Conservation (phyloP, 1,139 yeast species). For the Debaryomycetaceae sp. region DNA sequence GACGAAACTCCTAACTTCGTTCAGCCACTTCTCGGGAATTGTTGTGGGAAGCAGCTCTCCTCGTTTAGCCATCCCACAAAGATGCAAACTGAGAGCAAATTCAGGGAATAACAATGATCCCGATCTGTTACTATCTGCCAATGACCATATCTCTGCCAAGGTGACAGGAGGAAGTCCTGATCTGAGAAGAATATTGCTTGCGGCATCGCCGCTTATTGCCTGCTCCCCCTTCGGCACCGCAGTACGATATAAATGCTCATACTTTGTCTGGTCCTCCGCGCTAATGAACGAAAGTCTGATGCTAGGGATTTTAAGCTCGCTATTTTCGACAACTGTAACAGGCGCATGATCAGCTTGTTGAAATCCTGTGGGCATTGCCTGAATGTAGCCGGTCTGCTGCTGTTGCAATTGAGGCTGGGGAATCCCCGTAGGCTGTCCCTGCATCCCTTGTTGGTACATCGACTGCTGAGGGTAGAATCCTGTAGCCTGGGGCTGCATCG, state of each 20-base stretch:
- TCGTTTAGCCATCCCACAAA: constrained; percentile 73
- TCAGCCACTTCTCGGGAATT: constrained; percentile 68
- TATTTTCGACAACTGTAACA: constrained; percentile 30
- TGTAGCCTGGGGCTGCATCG: constrained; percentile 17
- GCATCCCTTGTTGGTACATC: constrained; percentile 7
- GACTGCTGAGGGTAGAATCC: constrained; percentile 18
- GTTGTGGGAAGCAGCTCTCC: constrained; percentile 75
- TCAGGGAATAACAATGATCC: constrained; percentile 90
- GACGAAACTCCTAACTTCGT: constrained; percentile 83
- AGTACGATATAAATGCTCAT: constrained; percentile 75
- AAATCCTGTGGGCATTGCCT: constrained; percentile 39
- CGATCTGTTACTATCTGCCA: constrained; percentile 82
- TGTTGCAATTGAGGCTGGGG: constrained; percentile 17
- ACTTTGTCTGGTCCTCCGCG: constrained; percentile 79
- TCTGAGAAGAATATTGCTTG: constrained; percentile 74
- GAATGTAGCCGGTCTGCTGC: constrained; percentile 32
- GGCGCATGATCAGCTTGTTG: constrained; percentile 13
- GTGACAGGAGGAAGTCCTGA: constrained; percentile 75
- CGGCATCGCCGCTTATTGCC: constrained; percentile 72
- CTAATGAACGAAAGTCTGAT: constrained; percentile 82
- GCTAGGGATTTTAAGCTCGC: constrained; percentile 52
- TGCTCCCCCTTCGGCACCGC: constrained; percentile 76
- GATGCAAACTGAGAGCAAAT: constrained; percentile 87
- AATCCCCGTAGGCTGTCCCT: constrained; percentile 16
- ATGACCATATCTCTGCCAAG: constrained; percentile 85